A percentile compares a stretch with the other conserved stretches of the same genome.
These are phyloP conservation scores for Rhododendron ferrugineum DNA, from an alignment of 148 eudicot species.

Conservation along the genomic window DNA sequence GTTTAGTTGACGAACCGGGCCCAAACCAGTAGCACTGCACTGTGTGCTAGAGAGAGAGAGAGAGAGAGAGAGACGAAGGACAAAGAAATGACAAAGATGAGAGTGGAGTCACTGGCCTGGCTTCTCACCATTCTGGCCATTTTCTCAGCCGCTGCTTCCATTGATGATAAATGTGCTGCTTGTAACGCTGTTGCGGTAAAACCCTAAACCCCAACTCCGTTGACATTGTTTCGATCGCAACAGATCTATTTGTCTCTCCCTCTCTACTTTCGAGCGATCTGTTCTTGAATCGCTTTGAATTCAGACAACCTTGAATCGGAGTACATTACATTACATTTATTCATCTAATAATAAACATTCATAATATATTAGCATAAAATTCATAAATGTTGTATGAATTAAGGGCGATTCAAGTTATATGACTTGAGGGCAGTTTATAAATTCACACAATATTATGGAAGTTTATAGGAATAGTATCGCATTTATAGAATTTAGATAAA, in stretches of 20 bases:
- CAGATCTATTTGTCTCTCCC: neutral
- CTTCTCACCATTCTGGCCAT: slow-evolving; percentile 22
- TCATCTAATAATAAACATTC: neutral
- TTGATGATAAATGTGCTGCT: slow-evolving; percentile 89
- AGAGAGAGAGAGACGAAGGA: slow-evolving; percentile 5
- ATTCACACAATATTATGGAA: neutral
- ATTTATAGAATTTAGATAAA: neutral
- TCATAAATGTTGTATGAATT: neutral
- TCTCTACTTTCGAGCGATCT: neutral
- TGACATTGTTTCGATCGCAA: slow-evolving; percentile 1
- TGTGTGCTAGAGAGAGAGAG: neutral
- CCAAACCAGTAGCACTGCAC: neutral
- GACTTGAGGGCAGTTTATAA: neutral
- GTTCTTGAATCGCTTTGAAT: neutral
- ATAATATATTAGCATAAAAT: neutral
- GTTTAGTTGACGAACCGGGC: neutral
- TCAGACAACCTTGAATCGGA: neutral
- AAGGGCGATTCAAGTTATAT: neutral
- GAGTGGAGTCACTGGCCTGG: neutral
- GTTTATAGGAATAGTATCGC: neutral
- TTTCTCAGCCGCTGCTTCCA: slow-evolving; percentile 28
- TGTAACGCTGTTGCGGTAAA: slow-evolving; percentile 86
- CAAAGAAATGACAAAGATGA: slow-evolving; percentile 17
- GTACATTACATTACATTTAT: neutral
- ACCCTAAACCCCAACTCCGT: neutral